Conservation (phyloP, 78 protist genomes). For the Guillardia theta region DNA sequence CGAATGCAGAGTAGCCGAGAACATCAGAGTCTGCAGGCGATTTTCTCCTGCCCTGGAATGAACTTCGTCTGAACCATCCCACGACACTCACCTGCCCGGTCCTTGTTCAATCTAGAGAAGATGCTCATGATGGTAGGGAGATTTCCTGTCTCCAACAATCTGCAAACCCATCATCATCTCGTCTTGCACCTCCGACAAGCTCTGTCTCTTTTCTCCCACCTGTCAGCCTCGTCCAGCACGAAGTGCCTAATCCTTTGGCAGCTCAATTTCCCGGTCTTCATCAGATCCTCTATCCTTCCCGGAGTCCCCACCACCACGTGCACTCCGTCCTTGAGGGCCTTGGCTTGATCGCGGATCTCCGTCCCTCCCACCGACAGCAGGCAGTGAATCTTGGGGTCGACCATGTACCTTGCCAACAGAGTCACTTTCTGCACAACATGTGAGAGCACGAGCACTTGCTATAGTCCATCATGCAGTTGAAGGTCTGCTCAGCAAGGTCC, state of each 20-base stretch:
- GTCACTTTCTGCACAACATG: no score
- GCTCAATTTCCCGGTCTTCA: background rate
- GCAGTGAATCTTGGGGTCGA: no score
- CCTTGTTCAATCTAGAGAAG: background rate
- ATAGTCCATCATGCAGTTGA: background rate
- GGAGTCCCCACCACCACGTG: background rate
- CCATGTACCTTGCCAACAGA: no score
- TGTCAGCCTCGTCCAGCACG: background rate
- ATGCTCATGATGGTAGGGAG: background rate
- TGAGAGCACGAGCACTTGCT: no score
- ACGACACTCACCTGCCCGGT: background rate
- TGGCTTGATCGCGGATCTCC: background rate
- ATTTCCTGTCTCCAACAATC: background rate
- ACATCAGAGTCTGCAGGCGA: background rate
- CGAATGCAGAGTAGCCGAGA: slow-evolving; percentile 8
- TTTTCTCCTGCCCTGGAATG: background rate
- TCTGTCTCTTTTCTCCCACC: background rate
- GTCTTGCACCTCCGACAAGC: no score
- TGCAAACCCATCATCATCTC: no score
- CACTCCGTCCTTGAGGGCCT: background rate
- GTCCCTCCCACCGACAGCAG: background rate
- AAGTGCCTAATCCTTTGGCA: background rate
- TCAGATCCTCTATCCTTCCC: background rate
- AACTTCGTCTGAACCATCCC: background rate
- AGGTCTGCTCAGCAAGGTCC: slow-evolving; percentile 12